These are phyloP conservation scores for Pythium coloratum DNA, from an alignment of 352 stramenopile species.

Conservation along the genomic window DNA sequence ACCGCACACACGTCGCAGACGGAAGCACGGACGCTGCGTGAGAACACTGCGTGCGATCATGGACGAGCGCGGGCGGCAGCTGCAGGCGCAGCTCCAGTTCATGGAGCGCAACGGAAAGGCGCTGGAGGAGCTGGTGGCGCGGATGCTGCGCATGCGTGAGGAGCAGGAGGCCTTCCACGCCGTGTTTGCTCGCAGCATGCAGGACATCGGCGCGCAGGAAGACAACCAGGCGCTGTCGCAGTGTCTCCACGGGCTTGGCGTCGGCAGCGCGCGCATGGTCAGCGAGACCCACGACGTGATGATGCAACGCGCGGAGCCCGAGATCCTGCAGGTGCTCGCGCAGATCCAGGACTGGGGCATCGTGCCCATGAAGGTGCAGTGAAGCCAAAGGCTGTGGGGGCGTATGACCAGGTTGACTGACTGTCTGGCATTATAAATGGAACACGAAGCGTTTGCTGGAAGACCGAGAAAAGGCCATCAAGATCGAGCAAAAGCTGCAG, in stretches of 20 bases:
- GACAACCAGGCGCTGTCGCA: conserved; percentile 42
- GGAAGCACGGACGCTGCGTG: neutral
- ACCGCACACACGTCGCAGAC: conserved; percentile 25
- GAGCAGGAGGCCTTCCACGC: conserved; percentile 65
- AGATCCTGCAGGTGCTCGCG: conserved; percentile 67
- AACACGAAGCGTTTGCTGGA: conserved; percentile 62
- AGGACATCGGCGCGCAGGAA: conserved; percentile 71
- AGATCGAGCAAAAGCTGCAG: conserved; percentile 74
- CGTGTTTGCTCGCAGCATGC: conserved; percentile 51
- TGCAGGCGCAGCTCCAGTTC: conserved; percentile 73
- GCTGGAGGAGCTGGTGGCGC: conserved; percentile 71
- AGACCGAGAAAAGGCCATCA: conserved; percentile 79
- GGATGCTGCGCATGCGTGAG: conserved; percentile 63
- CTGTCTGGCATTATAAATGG: neutral
- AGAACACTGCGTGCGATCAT: conserved; percentile 20
- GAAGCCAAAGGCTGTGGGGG: too few species aligned
- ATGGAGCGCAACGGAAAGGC: conserved; percentile 77
- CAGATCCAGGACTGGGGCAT: conserved; percentile 86
- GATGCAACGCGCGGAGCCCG: conserved; percentile 62
- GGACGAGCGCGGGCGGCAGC: conserved; percentile 43
- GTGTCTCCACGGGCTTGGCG: conserved; percentile 51
- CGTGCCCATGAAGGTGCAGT: conserved; percentile 70
- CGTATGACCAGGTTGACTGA: neutral
- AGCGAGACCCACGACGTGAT: conserved; percentile 77
- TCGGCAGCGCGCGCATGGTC: conserved; percentile 49